These are phyloP conservation scores for Podospora comata DNA, from an alignment of 495 filamentous ascomycete genomes.

Conservation along the genomic window DNA sequence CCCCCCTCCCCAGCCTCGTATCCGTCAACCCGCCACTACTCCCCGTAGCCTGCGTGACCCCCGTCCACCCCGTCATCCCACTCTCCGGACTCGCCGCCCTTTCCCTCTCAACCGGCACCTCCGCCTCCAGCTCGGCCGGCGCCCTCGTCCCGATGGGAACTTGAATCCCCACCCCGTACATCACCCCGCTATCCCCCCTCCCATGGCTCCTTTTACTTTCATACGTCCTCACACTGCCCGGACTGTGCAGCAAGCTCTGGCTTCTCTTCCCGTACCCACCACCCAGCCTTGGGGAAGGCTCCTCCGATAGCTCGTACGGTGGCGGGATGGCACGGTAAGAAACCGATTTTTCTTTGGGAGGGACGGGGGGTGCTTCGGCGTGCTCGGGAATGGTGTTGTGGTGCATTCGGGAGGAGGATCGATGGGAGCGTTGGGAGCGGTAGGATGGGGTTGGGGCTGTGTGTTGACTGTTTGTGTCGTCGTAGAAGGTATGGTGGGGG, in stretches of 20 bases:
- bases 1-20: not conserved
- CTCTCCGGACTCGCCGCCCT: conserved; percentile 12
- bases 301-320: conserved; percentile 24
- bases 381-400: not conserved
- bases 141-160: not conserved
- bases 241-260: conserved; percentile 5
- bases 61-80: conserved; percentile 20
- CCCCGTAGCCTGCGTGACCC: not conserved
- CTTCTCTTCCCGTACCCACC: conserved; percentile 6
- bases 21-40: not conserved
- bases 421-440: not conserved
- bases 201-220: not conserved
- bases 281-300: conserved; percentile 10
- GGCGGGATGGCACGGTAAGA: conserved; percentile 14
- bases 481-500: not conserved
- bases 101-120: conserved; percentile 10
- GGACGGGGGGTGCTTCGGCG: conserved; percentile 22
- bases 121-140: conserved; percentile 23
- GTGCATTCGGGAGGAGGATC: not conserved
- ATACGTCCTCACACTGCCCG: conserved; percentile 1
- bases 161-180: conserved; percentile 6
- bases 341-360: conserved; percentile 25
- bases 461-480: not conserved
- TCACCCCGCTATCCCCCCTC: conserved; percentile 10
- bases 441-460: not conserved